Evolutionary conservation across 2,329 filamentous ascomycete species (phyloP).

Genomic region (Alternaria gansuensis): DNA sequence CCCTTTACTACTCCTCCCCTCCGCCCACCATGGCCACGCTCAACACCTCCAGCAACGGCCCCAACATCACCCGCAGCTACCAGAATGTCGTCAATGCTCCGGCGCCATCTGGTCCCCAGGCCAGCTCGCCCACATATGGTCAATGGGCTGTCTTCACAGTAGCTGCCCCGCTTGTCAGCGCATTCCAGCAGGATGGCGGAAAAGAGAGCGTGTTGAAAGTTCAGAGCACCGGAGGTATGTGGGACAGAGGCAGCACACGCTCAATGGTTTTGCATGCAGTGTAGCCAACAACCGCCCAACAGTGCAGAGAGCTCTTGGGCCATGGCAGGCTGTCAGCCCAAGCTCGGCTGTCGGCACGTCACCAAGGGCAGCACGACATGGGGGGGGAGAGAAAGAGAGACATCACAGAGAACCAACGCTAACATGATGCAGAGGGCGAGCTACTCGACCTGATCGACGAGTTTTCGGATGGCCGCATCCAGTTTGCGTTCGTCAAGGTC

Average conservation of each 20-base stretch:
- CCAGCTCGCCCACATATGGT: constrained; percentile 79
- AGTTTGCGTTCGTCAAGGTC: constrained; percentile 96
- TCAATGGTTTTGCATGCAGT: constrained; percentile 15
- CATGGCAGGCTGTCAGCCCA: constrained; percentile 23
- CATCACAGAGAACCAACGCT: constrained; percentile 31
- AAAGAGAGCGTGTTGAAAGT: constrained; percentile 98
- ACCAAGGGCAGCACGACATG: background rate
- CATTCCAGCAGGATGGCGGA: constrained; percentile 83
- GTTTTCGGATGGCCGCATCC: constrained; percentile 94
- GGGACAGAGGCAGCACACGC: background rate
- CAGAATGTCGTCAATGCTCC: constrained; percentile 71
- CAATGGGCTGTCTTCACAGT: constrained; percentile 97
- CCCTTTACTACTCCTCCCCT: constrained; percentile 13
- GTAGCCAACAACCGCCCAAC: background rate
- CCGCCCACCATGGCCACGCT: constrained; percentile 74
- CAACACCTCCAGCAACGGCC: constrained; percentile 63
- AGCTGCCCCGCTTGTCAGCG: constrained; percentile 88
- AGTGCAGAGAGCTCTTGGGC: constrained; percentile 8
- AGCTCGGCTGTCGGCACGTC: constrained; percentile 22
- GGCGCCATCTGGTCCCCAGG: constrained; percentile 64
- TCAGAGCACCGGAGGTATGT: constrained; percentile 82
- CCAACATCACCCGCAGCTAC: constrained; percentile 66
- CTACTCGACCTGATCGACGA: constrained; percentile 90
- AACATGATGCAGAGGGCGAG: constrained; percentile 76
- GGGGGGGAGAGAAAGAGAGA: background rate